Evolutionary conservation across 495 filamentous ascomycete species (phyloP), one percentile per base, ranked within the genome.

Genomic region (Aspergillus incahuasiensis): DNA sequence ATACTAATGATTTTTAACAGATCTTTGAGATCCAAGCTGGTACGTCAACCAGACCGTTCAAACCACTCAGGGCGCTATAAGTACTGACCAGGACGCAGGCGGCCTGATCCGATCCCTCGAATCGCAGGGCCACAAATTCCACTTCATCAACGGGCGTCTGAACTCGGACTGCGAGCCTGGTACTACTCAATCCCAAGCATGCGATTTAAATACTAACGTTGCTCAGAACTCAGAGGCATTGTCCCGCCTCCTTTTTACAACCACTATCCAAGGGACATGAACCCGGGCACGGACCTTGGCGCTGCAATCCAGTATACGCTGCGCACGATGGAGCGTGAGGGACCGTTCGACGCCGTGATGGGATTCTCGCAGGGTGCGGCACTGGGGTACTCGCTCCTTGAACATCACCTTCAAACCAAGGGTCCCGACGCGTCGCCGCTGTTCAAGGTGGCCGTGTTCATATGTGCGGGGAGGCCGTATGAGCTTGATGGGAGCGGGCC

Each of bases 261-360:
- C 63, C 71, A 74, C 57, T 75, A 74, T 32, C 55, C 61, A 1
- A 63, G 68, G 21, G 57, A 59, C 35, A 28, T 54, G 18, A 38
- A 60, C 1, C 72, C 72, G 6, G 59, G 69, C 44, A 52, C 64
- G 13, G 46, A 61, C 41, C 52, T 77, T 6, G 7, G 22, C 34
- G 61, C 59, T 21, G 72, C 73, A 11, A 66, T 74, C 46, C 65
- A 70, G 8, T 63, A 75, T 44, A 62, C 63, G 18, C 21, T 64
- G 12, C 55, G 62, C n/a, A 59, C 67, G 7, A 69, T 77, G 18
- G 54, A 65, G 9, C 57, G 49, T 3, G 55, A 74, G 15, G 73
- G 73, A 6, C 75, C 75, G n/a, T 79, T 77, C 48, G 75, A 79
- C 30, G 75, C 59, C 2, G 68, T 79, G 7, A 69, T 79, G 51